These are phyloP conservation scores for Trichoderma koningii DNA, from an alignment of 2,329 filamentous ascomycete species.

Conservation along the genomic window DNA sequence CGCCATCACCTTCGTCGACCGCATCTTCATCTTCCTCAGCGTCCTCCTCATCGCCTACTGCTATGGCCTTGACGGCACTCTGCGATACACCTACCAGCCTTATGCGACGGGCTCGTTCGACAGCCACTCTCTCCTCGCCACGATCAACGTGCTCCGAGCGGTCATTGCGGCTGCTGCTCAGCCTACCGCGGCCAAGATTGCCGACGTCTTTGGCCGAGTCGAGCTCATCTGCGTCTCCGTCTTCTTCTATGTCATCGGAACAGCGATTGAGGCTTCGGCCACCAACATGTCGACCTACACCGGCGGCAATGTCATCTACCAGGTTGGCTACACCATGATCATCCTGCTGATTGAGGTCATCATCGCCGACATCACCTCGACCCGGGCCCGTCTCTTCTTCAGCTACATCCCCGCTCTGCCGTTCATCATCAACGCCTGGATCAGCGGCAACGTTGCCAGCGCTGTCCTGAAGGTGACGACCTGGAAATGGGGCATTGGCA, in stretches of 20 bases:
- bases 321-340: constrained; percentile 64
- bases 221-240: constrained; percentile 59
- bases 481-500: constrained; percentile 66
- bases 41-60: constrained; percentile 66
- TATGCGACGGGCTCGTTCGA: constrained; percentile 53
- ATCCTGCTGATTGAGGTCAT: constrained; percentile 65
- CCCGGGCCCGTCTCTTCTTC: constrained; percentile 63
- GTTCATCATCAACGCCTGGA: constrained; percentile 67
- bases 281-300: constrained; percentile 54
- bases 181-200: constrained; percentile 60
- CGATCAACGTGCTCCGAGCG: constrained; percentile 58
- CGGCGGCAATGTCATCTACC: constrained; percentile 62
- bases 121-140: constrained; percentile 57
- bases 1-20: constrained; percentile 55
- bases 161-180: constrained; percentile 62
- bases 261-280: constrained; percentile 58
- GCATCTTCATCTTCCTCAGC: constrained; percentile 59
- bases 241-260: constrained; percentile 61
- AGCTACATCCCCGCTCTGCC: constrained; percentile 63
- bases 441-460: constrained; percentile 58
- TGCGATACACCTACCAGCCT: constrained; percentile 59
- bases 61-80: constrained; percentile 61
- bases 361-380: constrained; percentile 64
- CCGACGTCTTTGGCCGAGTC: constrained; percentile 63
- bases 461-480: constrained; percentile 51